Percentiles rank a stretch among this genome's conserved stretches.
Evolutionary conservation across 306 rosid genomes (phyloP).

Genomic region (Rosa persica): DNA sequence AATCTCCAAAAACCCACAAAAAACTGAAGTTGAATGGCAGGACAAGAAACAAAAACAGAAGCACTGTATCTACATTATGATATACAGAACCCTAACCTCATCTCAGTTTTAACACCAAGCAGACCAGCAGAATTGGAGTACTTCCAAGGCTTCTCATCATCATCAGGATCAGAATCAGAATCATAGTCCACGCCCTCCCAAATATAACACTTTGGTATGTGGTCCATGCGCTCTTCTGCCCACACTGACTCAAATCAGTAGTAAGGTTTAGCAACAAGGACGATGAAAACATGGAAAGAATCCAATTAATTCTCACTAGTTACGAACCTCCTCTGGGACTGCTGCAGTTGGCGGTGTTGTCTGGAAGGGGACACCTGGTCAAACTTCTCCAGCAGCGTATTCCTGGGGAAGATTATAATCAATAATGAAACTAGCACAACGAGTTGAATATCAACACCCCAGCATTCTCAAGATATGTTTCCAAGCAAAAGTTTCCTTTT

Average conservation of each 20-base stretch:
- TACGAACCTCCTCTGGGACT: conserved; percentile 72
- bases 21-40: background rate
- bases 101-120: conserved; percentile 17
- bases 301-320: conserved; percentile 7
- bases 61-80: background rate
- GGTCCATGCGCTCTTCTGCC: conserved; percentile 73
- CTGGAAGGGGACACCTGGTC: conserved; percentile 80
- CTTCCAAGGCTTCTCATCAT: conserved; percentile 32
- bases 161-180: conserved; percentile 58
- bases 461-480: conserved; percentile 7
- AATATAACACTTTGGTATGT: conserved; percentile 65
- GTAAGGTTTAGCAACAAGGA: conserved; percentile 29
- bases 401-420: conserved; percentile 29
- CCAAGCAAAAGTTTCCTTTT: too few species aligned
- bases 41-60: background rate
- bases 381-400: conserved; percentile 54
- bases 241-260: conserved; percentile 25
- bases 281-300: background rate
- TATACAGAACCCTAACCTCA: conserved; percentile 34
- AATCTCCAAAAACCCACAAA: background rate
- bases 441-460: background rate
- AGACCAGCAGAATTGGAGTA: conserved; percentile 14
- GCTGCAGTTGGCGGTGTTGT: conserved; percentile 50
- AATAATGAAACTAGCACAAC: background rate
- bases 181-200: conserved; percentile 80